These are phyloP conservation scores for Alternaria metachromatica DNA, from an alignment of 2,329 filamentous ascomycete species.

Conservation along the genomic window DNA sequence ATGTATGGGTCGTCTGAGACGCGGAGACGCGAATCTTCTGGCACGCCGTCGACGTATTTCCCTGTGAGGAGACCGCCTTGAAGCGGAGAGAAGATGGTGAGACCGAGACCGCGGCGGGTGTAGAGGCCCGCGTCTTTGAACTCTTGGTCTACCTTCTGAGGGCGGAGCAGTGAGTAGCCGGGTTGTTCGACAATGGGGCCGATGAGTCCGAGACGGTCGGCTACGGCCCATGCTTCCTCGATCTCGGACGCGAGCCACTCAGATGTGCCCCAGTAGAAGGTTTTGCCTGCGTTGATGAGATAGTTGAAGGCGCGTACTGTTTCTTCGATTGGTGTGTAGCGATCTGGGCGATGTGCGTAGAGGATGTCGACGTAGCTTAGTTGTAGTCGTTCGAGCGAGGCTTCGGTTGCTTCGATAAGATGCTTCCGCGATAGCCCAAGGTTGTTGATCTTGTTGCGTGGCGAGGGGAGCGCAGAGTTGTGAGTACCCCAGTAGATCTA, in stretches of 20 bases:
- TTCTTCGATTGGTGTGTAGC: conserved; percentile 73
- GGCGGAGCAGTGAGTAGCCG: conserved; percentile 65
- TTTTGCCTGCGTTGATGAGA: conserved; percentile 70
- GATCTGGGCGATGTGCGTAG: conserved; percentile 72
- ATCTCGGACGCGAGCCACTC: conserved; percentile 68
- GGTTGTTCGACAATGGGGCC: conserved; percentile 62
- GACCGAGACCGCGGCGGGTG: conserved; percentile 60
- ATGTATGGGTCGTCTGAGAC: conserved; percentile 64
- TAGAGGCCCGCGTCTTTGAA: conserved; percentile 62
- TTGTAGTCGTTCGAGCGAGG: conserved; percentile 63
- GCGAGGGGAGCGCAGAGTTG: conserved; percentile 50
- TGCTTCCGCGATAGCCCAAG: conserved; percentile 72
- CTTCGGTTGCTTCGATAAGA: conserved; percentile 69
- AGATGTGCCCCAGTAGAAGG: conserved; percentile 70
- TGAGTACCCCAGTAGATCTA: conserved; percentile 70
- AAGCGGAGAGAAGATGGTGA: conserved; percentile 63
- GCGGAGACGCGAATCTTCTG: conserved; percentile 64
- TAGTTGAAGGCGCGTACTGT: conserved; percentile 74
- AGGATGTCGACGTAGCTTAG: conserved; percentile 71
- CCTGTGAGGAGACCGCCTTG: conserved; percentile 64
- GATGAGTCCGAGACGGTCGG: conserved; percentile 65
- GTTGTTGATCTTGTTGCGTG: conserved; percentile 70
- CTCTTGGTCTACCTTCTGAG: conserved; percentile 65
- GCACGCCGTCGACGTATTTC: conserved; percentile 68
- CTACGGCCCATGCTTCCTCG: conserved; percentile 64